phyloP scores from a whole-genome alignment of 345 rosid genomes.

The Aegle marmelos region DNA sequence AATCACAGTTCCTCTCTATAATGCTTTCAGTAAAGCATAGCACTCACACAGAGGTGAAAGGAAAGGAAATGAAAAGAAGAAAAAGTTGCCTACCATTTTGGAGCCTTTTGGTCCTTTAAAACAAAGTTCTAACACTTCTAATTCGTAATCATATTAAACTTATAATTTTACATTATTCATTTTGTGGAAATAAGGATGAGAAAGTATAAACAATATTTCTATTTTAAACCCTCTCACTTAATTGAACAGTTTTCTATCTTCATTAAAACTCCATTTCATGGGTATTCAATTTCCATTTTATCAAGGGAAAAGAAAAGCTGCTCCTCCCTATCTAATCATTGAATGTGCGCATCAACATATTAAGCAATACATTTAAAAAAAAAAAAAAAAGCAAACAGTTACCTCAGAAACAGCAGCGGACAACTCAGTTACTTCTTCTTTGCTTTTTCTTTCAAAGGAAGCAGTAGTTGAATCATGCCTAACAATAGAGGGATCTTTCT shows the following conservation, averaged over 20 bases:
- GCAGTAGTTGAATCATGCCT: slow-evolving; percentile 19
- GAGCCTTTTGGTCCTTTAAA: not conserved
- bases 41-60: not conserved
- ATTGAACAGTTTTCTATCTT: not conserved
- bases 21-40: not conserved
- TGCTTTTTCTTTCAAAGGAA: slow-evolving; percentile 18
- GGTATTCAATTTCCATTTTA: not conserved
- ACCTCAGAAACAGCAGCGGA: slow-evolving; percentile 36
- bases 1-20: not conserved
- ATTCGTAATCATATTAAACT: not conserved
- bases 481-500: slow-evolving; percentile 24
- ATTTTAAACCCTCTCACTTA: not conserved
- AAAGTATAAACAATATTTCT: not conserved
- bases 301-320: not conserved
- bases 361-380: not conserved
- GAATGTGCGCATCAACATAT: not conserved
- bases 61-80: not conserved
- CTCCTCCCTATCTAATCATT: not conserved
- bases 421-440: slow-evolving; percentile 26
- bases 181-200: not conserved
- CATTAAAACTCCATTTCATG: not conserved
- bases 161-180: not conserved
- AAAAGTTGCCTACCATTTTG: not conserved
- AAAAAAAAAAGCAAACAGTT: not conserved
- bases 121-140: not conserved